Evolutionary conservation across 2,329 filamentous ascomycete genomes (phyloP), one percentile per base, ranked within the genome.

Genomic region (Blastomyces silverae): DNA sequence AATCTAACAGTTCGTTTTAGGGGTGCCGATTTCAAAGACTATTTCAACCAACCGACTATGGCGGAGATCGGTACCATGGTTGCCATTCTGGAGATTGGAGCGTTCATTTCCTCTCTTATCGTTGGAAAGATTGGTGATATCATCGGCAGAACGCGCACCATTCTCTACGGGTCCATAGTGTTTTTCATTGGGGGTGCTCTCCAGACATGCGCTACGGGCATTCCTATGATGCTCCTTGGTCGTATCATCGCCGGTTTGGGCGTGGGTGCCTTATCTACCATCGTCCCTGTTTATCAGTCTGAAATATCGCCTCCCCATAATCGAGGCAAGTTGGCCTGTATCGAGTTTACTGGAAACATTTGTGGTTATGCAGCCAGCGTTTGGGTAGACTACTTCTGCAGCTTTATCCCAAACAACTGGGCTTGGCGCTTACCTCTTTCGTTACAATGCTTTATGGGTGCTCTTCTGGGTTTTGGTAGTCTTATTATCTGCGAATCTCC

Each of bases 321-420:
- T 77, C 85, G 94, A 72, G 94, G 94, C 68, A 95, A 94, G 79
- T 83, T 99, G 67, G 94, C 93, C 31, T 97, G 94, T 76, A 97
- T 99, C 70, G 94, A 99, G 76, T 99, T 97, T 74, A 93, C 93
- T 0, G 94, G 94, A 63, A 99, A 99, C 78, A 96, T 99, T 68
- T 88, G 91, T 67, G 94, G 94, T 42, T 99, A 99, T 75, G 89
- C 93, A 64, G 92, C 91, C 63, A 97, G 93, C 71, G 93, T 97
- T 28, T 99, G 94, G 94, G 93, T 97, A 37, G 94, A 99, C 77
- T 99, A 97, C 78, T 93, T 94, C 72, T 97, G 92, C 78, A 94
- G 90, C 65, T 97, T 84, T 74, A 97, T 99, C 73, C 78, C 91
- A 67, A 90, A 82, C 71, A 82, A 97, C 75, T 84, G 89, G 79